phyloP scores from a whole-genome alignment of 768 basidiomycete species.

The Boletus vermiculosoides region DNA sequence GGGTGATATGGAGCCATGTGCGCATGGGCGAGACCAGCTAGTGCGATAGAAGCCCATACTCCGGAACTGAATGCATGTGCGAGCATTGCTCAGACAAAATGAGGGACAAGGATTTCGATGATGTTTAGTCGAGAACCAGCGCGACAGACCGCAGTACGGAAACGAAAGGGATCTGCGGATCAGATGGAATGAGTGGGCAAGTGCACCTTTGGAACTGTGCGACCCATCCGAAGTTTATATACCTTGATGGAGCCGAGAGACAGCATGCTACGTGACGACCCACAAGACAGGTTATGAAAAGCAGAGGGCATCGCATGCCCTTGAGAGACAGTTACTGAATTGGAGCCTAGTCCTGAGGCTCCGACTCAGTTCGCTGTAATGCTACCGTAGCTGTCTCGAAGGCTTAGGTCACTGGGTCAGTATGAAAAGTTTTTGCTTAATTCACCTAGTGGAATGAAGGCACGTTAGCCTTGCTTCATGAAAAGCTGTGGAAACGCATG shows the following conservation, averaged over 20 bases:
- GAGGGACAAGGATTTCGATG: background rate
- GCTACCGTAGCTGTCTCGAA: background rate
- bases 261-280: background rate
- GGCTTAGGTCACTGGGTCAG: background rate
- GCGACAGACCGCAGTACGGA: background rate
- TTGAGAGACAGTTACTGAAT: background rate
- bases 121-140: conserved; percentile 8
- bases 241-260: background rate
- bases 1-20: background rate
- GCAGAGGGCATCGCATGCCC: background rate
- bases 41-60: conserved; percentile 8
- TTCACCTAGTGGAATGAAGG: background rate
- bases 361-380: too few species aligned
- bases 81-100: conserved; percentile 1
- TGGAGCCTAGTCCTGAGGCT: background rate
- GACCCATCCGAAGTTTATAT: conserved; percentile 6
- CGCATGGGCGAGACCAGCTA: conserved; percentile 12
- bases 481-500: too few species aligned
- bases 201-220: background rate
- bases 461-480: too few species aligned
- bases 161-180: background rate
- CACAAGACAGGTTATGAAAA: background rate
- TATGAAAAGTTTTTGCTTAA: background rate
- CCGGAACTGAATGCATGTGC: background rate
- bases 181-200: background rate